These are phyloP conservation scores for Fusarium sterilihyphosum DNA, from an alignment of 2,329 filamentous ascomycete species.

Conservation along the genomic window DNA sequence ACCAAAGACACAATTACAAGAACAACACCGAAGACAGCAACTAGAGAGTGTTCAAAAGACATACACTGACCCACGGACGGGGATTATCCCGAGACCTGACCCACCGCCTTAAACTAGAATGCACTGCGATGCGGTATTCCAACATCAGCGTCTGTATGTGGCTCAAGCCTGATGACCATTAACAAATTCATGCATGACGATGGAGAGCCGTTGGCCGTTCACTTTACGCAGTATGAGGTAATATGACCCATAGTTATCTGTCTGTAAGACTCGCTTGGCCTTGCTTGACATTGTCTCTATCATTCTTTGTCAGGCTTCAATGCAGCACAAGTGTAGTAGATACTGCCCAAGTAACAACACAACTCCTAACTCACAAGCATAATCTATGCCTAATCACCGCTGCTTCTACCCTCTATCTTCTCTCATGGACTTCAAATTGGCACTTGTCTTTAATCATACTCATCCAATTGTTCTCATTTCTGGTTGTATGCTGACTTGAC, in stretches of 20 bases:
- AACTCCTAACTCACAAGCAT: not conserved
- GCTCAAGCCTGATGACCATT: not conserved
- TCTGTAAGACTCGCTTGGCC: not conserved
- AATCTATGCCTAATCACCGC: not conserved
- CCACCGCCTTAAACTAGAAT: not conserved
- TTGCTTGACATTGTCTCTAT: not conserved
- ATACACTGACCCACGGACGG: constrained; percentile 1
- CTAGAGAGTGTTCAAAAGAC: not conserved
- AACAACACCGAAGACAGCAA: not conserved
- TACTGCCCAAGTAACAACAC: not conserved
- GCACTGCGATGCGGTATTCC: not conserved
- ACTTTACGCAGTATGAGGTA: not conserved
- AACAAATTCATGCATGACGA: constrained; percentile 10
- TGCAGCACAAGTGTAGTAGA: not conserved
- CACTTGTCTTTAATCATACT: not conserved
- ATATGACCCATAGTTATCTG: not conserved
- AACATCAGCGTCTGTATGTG: not conserved
- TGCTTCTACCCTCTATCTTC: not conserved
- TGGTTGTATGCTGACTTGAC: not conserved
- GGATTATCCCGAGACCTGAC: constrained; percentile 14
- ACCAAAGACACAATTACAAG: constrained; percentile 3
- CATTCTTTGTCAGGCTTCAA: constrained; percentile 6
- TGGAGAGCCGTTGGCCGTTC: not conserved
- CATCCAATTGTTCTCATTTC: not conserved
- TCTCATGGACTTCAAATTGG: not conserved